Evolutionary conservation across 2,329 filamentous ascomycete genomes (phyloP).

Genomic region (Aspergillus pseudonomiae): DNA sequence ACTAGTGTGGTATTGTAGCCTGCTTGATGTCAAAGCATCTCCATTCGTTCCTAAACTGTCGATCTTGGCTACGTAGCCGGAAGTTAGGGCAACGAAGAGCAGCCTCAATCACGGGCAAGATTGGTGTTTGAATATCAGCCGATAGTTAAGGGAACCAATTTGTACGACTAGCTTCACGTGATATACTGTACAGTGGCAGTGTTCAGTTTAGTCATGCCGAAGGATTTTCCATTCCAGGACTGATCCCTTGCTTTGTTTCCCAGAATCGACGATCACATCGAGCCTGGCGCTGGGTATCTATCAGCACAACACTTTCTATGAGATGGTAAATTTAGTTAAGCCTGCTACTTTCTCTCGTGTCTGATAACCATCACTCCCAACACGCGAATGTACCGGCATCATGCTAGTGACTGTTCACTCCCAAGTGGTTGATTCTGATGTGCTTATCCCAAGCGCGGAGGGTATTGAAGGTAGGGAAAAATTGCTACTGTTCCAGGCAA

Average conservation of each 20-base stretch:
- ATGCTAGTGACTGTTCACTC: slow-evolving; percentile 13
- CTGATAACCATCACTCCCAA: neutral
- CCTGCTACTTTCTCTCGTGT: neutral
- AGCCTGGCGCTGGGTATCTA: neutral
- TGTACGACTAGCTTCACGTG: neutral
- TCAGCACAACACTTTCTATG: neutral
- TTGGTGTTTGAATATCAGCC: no score
- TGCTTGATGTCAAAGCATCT: no score
- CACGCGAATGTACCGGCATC: neutral
- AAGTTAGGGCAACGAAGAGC: no score
- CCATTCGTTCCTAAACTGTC: no score
- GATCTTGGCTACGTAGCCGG: no score
- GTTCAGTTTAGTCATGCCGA: neutral
- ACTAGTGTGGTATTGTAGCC: no score
- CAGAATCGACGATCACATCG: neutral
- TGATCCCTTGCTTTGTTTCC: neutral
- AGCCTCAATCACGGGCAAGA: no score
- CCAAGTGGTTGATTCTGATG: slow-evolving; percentile 9
- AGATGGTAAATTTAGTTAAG: neutral
- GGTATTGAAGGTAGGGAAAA: slow-evolving; percentile 2
- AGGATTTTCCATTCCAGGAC: neutral
- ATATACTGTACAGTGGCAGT: neutral
- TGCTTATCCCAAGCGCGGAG: neutral
- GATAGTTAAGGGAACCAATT: neutral
- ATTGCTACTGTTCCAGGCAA: slow-evolving; percentile 1